These are phyloP conservation scores for Collybia mongolica DNA, from an alignment of 768 basidiomycete species.

Conservation along the genomic window DNA sequence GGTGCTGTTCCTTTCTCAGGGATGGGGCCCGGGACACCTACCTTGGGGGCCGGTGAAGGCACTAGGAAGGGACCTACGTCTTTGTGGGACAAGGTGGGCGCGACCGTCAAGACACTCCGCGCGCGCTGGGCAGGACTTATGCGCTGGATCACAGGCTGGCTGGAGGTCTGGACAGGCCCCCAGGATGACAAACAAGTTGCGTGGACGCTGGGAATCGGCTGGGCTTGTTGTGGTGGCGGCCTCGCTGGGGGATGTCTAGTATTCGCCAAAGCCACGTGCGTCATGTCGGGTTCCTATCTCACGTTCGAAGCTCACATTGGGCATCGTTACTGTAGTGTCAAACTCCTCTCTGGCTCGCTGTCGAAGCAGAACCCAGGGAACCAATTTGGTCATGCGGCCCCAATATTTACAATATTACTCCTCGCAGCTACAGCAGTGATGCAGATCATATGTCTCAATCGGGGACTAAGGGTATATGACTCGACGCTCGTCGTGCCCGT, in stretches of 20 bases:
- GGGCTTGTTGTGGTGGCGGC: conserved; percentile 92
- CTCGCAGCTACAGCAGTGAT: conserved; percentile 75
- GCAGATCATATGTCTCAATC: conserved; percentile 91
- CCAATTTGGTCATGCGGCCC: conserved; percentile 79
- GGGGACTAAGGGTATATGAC: conserved; percentile 87
- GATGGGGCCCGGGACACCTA: conserved; percentile 16
- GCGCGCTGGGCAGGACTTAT: conserved; percentile 46
- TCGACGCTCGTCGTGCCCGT: conserved; percentile 91
- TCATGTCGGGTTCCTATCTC: conserved; percentile 5
- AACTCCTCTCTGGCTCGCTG: conserved; percentile 72
- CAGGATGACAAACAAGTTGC: conserved; percentile 84
- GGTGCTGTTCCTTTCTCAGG: conserved; percentile 53
- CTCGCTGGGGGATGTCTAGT: conserved; percentile 88
- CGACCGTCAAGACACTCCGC: conserved; percentile 27
- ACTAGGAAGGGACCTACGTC: neutral
- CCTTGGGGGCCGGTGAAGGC: neutral
- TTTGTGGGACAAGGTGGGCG: neutral
- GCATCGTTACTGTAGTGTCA: conserved; percentile 51
- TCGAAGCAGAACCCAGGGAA: conserved; percentile 84
- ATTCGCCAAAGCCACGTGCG: conserved; percentile 71
- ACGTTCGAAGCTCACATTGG: too few species aligned
- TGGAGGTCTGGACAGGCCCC: conserved; percentile 75
- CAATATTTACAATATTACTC: conserved; percentile 73
- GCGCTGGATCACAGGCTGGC: conserved; percentile 52
- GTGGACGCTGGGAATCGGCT: conserved; percentile 91